Evolutionary conservation across 805 yeast genomes (phyloP).

Genomic region (Candida nitratophila): DNA sequence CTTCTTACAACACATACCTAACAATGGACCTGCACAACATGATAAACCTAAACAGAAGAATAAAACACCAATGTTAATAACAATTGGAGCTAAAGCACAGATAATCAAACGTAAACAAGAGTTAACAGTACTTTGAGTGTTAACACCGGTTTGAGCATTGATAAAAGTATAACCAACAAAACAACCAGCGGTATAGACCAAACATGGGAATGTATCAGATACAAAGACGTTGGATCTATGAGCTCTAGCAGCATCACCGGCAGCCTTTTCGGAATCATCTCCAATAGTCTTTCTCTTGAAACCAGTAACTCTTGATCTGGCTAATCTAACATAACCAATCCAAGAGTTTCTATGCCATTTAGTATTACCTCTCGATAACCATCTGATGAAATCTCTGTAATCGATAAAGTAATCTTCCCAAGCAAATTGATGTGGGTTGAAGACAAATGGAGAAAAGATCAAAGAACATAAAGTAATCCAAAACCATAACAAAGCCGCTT

Average conservation of each 20-base stretch:
- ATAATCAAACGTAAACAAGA: slow-evolving; percentile 65
- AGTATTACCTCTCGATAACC: slow-evolving; percentile 88
- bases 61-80: slow-evolving; percentile 78
- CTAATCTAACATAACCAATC: slow-evolving; percentile 77
- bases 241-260: slow-evolving; percentile 80
- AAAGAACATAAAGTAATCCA: slow-evolving; percentile 90
- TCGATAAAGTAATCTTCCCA: slow-evolving; percentile 95
- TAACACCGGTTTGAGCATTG: slow-evolving; percentile 83
- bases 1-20: slow-evolving; percentile 92
- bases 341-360: slow-evolving; percentile 86
- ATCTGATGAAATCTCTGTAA: slow-evolving; percentile 86
- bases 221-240: slow-evolving; percentile 66
- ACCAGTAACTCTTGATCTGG: slow-evolving; percentile 82
- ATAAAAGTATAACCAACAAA: slow-evolving; percentile 75
- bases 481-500: slow-evolving; percentile 92
- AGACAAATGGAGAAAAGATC: slow-evolving; percentile 86
- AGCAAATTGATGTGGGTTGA: slow-evolving; percentile 97
- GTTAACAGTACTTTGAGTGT: slow-evolving; percentile 48
- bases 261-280: slow-evolving; percentile 73
- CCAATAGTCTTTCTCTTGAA: slow-evolving; percentile 70
- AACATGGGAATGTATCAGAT: slow-evolving; percentile 67
- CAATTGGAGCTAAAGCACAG: slow-evolving; percentile 88
- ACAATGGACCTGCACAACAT: slow-evolving; percentile 96
- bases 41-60: slow-evolving; percentile 73
- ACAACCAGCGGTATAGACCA: slow-evolving; percentile 70